A percentile compares a stretch with the other conserved stretches of the same genome.
phyloP scores from a whole-genome alignment of 2,329 filamentous ascomycete species.

The Ambrosiella beaveri region DNA sequence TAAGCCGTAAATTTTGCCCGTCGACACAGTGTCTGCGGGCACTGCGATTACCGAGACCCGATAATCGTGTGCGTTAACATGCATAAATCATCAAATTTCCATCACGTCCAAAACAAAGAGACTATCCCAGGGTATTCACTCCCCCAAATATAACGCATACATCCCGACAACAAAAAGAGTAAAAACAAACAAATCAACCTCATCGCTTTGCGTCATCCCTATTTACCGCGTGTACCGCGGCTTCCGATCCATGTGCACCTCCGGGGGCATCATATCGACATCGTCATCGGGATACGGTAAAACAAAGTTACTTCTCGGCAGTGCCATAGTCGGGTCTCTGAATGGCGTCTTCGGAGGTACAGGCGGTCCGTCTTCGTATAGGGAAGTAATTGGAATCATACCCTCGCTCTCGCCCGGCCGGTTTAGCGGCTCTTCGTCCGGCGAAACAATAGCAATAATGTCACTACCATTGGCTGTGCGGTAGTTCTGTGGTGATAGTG shows the following conservation, averaged over 20 bases:
- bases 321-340: constrained; percentile 24
- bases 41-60: no score
- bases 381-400: constrained; percentile 3
- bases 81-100: background rate
- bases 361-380: constrained; percentile 40
- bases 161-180: background rate
- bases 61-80: background rate
- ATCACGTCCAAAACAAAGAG: background rate
- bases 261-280: constrained; percentile 57
- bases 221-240: constrained; percentile 41
- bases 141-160: background rate
- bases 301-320: constrained; percentile 15
- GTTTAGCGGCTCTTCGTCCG: constrained; percentile 37
- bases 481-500: constrained; percentile 42
- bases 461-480: constrained; percentile 42
- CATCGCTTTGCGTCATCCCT: constrained; percentile 17
- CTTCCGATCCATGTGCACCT: constrained; percentile 73
- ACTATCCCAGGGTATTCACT: background rate
- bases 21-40: no score
- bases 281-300: constrained; percentile 66
- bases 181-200: background rate
- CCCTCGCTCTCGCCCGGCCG: constrained; percentile 13
- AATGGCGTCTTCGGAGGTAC: constrained; percentile 64
- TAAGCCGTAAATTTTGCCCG: no score
- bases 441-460: constrained; percentile 46